Evolutionary conservation across 2,329 filamentous ascomycete species (phyloP), one percentile per base, ranked within the genome.

Genomic region (Graphilbum sp.): DNA sequence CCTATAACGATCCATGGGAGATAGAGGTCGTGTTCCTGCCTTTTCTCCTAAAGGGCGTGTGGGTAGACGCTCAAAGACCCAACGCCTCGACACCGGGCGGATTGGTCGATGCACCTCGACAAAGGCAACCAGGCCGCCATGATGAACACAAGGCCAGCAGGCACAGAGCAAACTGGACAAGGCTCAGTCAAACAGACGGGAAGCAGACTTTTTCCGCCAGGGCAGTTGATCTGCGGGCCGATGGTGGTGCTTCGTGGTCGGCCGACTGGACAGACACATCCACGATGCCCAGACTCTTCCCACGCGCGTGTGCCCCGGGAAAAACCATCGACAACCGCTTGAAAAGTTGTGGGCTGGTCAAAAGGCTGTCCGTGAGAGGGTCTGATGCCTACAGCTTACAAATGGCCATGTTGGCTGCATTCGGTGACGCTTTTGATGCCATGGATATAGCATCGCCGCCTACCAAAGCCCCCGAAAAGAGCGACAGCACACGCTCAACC

Each of bases 1-100:
- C 78, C 0, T 61, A 62, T 21, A 56, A 58, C 32, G 64, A 70
- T 31, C 78, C 80, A 0, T 86, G 80, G 78, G 71, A 80, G 45
- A 60, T 88, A 2, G 80, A 87, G 50, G 76, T 87, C 5, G 73
- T 87, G 1, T 73, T 86, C 41, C 54, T 87, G 8, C 82, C 82
- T 1, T 88, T 83, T 52, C 63, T 67, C 1, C 56, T 75, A 7
- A 69, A 65, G 46, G 64, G 62, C 18, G 48, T 75, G 6, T 75
- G 71, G 71, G 59, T 69, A 41, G 58, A 60, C 33, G 53, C 60
- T 4, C 52, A 59, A n/a, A n/a, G n/a, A n/a, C n/a, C n/a, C n/a
- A n/a, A n/a, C n/a, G n/a, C n/a, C n/a, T n/a, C n/a, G n/a, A n/a
- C n/a, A n/a, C n/a, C n/a, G n/a, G n/a, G n/a, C n/a, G n/a, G n/a